Evolutionary conservation across 1,284 basidiomycete genomes (phyloP).

Genomic region (Ceratobasidium papillatum): DNA sequence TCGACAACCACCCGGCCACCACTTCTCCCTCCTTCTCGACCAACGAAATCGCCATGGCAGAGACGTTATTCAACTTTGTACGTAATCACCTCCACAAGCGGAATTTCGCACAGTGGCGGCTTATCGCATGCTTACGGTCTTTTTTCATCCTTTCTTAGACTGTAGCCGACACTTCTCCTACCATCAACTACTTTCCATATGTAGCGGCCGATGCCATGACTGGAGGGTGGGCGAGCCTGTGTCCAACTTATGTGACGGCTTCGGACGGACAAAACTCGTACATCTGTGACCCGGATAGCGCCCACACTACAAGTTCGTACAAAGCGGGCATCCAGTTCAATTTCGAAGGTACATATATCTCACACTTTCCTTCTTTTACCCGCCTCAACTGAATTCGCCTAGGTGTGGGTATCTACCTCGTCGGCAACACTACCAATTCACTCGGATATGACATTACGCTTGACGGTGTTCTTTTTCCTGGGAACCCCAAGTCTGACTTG

Average conservation of each 20-base stretch:
- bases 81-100: background rate
- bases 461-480: constrained; percentile 21
- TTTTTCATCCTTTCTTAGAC: background rate
- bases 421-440: constrained; percentile 32
- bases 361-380: background rate
- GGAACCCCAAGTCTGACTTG: constrained; percentile 14
- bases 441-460: constrained; percentile 36
- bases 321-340: constrained; percentile 28
- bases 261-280: constrained; percentile 21
- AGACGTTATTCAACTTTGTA: constrained; percentile 29
- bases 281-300: constrained; percentile 37
- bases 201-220: constrained; percentile 12
- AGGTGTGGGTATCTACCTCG: constrained; percentile 36
- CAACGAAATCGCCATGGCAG: constrained; percentile 3
- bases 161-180: constrained; percentile 29
- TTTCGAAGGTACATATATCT: constrained; percentile 24
- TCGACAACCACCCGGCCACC: constrained; percentile 9
- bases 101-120: background rate
- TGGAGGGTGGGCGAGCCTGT: constrained; percentile 27
- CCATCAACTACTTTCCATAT: constrained; percentile 10
- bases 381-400: background rate
- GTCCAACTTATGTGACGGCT: constrained; percentile 15
- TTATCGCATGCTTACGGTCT: background rate
- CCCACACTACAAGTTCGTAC: constrained; percentile 35
- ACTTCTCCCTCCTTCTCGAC: background rate